phyloP scores from a whole-genome alignment of 2,329 filamentous ascomycete genomes.

The Mycogone perniciosa region DNA sequence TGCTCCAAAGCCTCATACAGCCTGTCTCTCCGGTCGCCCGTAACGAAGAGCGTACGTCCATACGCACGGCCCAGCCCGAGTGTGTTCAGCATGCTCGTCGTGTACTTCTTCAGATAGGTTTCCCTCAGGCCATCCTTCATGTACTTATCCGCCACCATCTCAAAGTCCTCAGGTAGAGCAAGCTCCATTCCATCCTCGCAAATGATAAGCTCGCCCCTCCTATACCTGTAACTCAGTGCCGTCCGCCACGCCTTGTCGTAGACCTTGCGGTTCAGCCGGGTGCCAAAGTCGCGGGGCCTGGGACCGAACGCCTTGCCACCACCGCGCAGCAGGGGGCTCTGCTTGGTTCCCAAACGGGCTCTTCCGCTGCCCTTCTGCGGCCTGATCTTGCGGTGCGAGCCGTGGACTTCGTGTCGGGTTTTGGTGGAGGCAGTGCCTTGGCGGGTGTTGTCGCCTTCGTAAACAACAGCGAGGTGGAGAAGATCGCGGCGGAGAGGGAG shows the following conservation, averaged over 20 bases:
- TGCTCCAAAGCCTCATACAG: slow-evolving; percentile 62
- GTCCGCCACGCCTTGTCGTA: slow-evolving; percentile 96
- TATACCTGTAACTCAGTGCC: slow-evolving; percentile 85
- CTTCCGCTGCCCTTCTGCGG: slow-evolving; percentile 81
- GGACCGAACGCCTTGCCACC: slow-evolving; percentile 90
- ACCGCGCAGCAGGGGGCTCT: slow-evolving; percentile 74
- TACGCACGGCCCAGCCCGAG: slow-evolving; percentile 63
- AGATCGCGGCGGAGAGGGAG: slow-evolving; percentile 86
- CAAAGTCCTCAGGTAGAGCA: slow-evolving; percentile 44
- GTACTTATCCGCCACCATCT: slow-evolving; percentile 33
- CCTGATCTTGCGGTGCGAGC: slow-evolving; percentile 73
- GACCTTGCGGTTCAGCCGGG: slow-evolving; percentile 75
- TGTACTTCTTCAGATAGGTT: slow-evolving; percentile 55
- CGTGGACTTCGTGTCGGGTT: slow-evolving; percentile 75
- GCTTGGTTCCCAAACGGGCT: slow-evolving; percentile 73
- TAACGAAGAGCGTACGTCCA: slow-evolving; percentile 72
- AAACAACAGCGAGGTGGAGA: slow-evolving; percentile 85
- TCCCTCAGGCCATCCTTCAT: slow-evolving; percentile 44
- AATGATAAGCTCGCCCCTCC: slow-evolving; percentile 78
- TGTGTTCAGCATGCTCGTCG: slow-evolving; percentile 60
- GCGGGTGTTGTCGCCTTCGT: slow-evolving; percentile 82
- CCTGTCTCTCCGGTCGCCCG: slow-evolving; percentile 51
- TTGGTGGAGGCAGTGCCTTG: slow-evolving; percentile 81
- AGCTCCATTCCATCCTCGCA: slow-evolving; percentile 74
- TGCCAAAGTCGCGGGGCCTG: slow-evolving; percentile 83